phyloP scores from a whole-genome alignment of 768 basidiomycete genomes.

The Termitomyces sp. region DNA sequence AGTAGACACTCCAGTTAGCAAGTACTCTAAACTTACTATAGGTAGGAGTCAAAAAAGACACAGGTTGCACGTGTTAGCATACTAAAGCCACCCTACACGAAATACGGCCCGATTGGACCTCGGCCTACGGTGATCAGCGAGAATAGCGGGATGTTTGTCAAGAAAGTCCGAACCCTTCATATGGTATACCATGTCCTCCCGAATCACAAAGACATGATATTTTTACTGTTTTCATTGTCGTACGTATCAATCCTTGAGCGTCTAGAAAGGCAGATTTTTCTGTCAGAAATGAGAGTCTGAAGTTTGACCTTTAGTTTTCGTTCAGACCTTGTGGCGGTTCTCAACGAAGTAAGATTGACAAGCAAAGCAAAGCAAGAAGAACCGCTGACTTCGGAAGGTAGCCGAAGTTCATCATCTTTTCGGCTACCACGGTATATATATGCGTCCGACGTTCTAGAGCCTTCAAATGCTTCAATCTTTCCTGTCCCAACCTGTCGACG shows the following conservation, averaged over 20 bases:
- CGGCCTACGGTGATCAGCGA: neutral
- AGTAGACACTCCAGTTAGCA: too few relatives aligned
- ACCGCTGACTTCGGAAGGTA: slow-evolving; percentile 14
- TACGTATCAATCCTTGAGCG: neutral
- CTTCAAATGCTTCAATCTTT: neutral
- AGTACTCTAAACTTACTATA: too few relatives aligned
- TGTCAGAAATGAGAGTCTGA: neutral
- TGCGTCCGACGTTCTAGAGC: neutral
- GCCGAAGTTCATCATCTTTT: slow-evolving; percentile 5
- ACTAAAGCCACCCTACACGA: neutral
- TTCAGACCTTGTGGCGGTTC: neutral
- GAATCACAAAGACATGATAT: neutral
- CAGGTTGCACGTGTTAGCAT: too few relatives aligned
- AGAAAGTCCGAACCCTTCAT: neutral
- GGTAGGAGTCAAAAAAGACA: too few relatives aligned
- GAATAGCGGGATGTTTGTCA: slow-evolving; percentile 9
- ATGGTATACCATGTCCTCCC: slow-evolving; percentile 3
- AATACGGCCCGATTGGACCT: neutral
- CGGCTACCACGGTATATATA: slow-evolving; percentile 7
- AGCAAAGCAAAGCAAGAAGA: too few relatives aligned
- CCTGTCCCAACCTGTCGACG: neutral
- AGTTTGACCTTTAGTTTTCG: neutral
- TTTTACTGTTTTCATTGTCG: neutral
- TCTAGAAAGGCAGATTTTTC: neutral
- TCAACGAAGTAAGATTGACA: neutral